These are phyloP conservation scores for Colletotrichum euphorbiae DNA, from an alignment of 2,329 filamentous ascomycete species.

Conservation along the genomic window DNA sequence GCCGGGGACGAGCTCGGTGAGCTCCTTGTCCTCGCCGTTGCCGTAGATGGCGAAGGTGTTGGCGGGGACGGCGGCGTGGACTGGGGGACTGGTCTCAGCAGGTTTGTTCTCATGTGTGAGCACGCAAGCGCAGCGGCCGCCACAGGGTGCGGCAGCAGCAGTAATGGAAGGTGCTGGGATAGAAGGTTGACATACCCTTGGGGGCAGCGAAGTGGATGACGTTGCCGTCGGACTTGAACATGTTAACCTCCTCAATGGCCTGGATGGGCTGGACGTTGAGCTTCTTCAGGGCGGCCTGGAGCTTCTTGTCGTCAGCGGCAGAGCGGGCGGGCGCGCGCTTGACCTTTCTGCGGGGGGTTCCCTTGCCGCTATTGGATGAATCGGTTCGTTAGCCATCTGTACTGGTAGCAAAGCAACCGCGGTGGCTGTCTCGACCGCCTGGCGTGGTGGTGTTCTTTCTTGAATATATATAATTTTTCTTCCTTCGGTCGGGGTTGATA, in stretches of 20 bases:
- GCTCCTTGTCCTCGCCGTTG: constrained; percentile 98
- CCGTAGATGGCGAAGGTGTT: constrained; percentile 99
- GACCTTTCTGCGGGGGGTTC: constrained; percentile 95
- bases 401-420: constrained; percentile 14
- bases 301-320: constrained; percentile 99
- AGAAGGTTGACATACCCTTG: constrained; percentile 77
- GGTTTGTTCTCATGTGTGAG: not conserved
- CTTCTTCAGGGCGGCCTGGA: constrained; percentile 97
- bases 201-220: constrained; percentile 99
- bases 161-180: not conserved
- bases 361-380: constrained; percentile 79
- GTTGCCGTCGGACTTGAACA: constrained; percentile 99
- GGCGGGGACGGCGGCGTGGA: constrained; percentile 95
- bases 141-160: not conserved
- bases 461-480: not conserved
- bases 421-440: not conserved
- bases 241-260: constrained; percentile 99
- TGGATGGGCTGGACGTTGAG: constrained; percentile 99
- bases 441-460: not conserved
- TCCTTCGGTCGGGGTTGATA: constrained; percentile 4
- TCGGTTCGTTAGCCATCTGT: constrained; percentile 46
- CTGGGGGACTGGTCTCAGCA: constrained; percentile 59
- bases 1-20: constrained; percentile 98
- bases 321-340: constrained; percentile 97
- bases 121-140: not conserved